Conservation (phyloP, 2,329 filamentous ascomycete genomes). For the Cytospora paraplurivora region DNA sequence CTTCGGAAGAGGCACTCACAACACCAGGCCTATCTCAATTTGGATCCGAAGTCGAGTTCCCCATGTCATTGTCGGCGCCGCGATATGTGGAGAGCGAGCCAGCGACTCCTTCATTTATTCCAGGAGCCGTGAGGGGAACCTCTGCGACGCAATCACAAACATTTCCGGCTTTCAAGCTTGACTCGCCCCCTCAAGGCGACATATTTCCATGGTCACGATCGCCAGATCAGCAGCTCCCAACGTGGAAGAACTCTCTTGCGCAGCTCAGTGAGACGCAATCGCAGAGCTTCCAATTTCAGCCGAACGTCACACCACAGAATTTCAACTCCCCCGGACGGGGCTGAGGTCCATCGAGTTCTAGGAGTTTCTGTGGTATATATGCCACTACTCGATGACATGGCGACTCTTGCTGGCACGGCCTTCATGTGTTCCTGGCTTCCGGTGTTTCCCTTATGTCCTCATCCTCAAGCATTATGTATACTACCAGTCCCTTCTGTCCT, state of each 20-base stretch:
- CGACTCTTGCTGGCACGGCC: background rate
- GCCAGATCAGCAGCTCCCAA: constrained; percentile 20
- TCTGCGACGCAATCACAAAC: constrained; percentile 36
- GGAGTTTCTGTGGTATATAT: background rate
- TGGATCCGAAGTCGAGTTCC: constrained; percentile 50
- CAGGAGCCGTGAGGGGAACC: constrained; percentile 47
- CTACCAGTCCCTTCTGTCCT: constrained; percentile 2
- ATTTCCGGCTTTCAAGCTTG: constrained; percentile 49
- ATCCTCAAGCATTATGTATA: background rate
- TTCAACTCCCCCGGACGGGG: constrained; percentile 35
- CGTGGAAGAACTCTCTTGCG: constrained; percentile 22
- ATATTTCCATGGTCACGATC: constrained; percentile 38
- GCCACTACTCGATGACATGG: background rate
- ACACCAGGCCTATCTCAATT: constrained; percentile 50
- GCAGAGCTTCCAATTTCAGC: constrained; percentile 50
- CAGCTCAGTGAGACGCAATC: constrained; percentile 37
- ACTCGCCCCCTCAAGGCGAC: constrained; percentile 49
- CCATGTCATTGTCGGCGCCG: constrained; percentile 43
- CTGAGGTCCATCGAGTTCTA: background rate
- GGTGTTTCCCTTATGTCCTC: background rate
- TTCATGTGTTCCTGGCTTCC: background rate
- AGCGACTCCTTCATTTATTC: constrained; percentile 50
- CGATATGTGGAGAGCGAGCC: constrained; percentile 54
- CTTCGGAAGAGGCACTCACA: constrained; percentile 51
- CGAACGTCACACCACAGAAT: constrained; percentile 49